Base-by-base conservation (phyloP, 805 yeast species). In the Ogataea parapolymorpha region DNA sequence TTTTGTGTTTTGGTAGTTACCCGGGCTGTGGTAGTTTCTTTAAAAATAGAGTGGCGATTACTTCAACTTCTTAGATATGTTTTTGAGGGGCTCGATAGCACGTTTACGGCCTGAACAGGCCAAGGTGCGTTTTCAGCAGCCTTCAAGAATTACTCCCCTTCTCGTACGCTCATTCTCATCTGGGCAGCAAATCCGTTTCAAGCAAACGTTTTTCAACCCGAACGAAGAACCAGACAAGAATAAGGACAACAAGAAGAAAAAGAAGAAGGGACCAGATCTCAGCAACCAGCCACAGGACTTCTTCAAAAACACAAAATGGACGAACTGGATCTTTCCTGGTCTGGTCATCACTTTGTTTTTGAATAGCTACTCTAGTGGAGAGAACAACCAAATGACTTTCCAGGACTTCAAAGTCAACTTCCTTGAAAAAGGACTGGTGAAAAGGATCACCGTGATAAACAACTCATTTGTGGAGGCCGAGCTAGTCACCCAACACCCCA, bases 351-450 rank as follows among this genome's bases (percentile, higher is more conserved):
- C 62, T 1, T 31, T 54, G 12, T 26, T 58, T 15, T 32, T 56
- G n/a, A 46, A 51, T 25, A 46, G 51, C 15, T 30, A 43, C 7
- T 16, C 46, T 5, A 44, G 39, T 8, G 35, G 45, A 6, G 60
- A 50, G 26, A 37, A 46, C 12, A 49, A 54, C 32, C 60, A 86
- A 56, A 71, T 91, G 44, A 80, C 96, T 2, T 93, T 89, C 83
- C 98, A 93, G 67, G 95, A 91, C 57, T 91, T 93, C 67, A 75
- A 87, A 30, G 70, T 81, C 5, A 72, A 80, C 34, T 82, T 81
- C 55, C 70, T 93, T 45, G 85, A 83, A 47, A 85, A 80, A 53
- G 89, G 89, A 5, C 71, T 79, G 31, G 99, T 93, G 11, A 72
- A 79, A 34, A 78, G 75, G 49, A 69, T 93, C 38, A 64, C 79